Conservation (phyloP, 1,139 yeast genomes). For the Suhomyces anneliseae region DNA sequence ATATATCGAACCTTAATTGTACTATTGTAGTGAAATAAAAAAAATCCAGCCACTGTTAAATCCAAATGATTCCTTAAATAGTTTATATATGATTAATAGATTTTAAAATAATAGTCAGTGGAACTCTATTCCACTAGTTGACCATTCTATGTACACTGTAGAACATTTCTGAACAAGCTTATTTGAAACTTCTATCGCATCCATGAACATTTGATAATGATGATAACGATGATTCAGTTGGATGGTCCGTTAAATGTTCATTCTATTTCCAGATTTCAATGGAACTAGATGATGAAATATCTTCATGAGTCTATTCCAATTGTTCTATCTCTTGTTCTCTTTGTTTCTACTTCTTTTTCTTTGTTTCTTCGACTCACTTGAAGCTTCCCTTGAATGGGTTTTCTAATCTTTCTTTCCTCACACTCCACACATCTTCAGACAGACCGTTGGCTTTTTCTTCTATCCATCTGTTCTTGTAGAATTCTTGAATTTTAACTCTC, state of each 20-base stretch:
- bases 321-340: not conserved
- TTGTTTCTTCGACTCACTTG: not conserved
- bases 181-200: too few relatives aligned
- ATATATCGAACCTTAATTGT: not conserved
- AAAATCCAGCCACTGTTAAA: too few relatives aligned
- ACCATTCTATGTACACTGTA: too few relatives aligned
- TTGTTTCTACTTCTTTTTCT: not conserved
- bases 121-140: too few relatives aligned
- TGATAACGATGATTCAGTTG: too few relatives aligned
- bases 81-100: not conserved
- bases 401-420: conserved; percentile 35
- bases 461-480: conserved; percentile 62
- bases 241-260: too few relatives aligned
- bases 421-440: conserved; percentile 82
- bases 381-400: conserved; percentile 12
- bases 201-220: too few relatives aligned
- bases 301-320: not conserved
- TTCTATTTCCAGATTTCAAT: not conserved
- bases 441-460: conserved; percentile 65
- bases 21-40: too few relatives aligned
- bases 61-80: not conserved
- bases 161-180: too few relatives aligned
- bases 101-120: too few relatives aligned
- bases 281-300: too few relatives aligned
- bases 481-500: conserved; percentile 61